phyloP scores from a whole-genome alignment of 345 rosid genomes.

The Populus alba region DNA sequence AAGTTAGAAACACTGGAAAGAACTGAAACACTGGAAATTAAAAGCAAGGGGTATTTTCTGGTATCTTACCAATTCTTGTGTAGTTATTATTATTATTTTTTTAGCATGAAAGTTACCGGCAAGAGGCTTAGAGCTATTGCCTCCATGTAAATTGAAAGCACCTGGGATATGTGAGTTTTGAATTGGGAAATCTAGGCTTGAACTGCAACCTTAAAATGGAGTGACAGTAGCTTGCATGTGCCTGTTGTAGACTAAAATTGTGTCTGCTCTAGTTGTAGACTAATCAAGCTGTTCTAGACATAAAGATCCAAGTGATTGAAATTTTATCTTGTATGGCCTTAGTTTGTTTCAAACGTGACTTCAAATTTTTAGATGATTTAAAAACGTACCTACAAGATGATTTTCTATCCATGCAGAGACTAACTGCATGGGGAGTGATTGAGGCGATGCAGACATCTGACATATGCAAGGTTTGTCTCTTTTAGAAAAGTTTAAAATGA shows the following conservation, averaged over 20 bases:
- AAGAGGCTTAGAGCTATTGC: neutral
- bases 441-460: slow-evolving; percentile 27
- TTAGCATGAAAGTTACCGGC: neutral
- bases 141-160: neutral
- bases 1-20: neutral
- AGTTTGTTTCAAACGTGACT: neutral
- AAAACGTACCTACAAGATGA: neutral
- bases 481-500: neutral
- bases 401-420: slow-evolving; percentile 42
- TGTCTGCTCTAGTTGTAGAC: neutral
- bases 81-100: neutral
- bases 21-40: neutral
- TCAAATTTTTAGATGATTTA: neutral
- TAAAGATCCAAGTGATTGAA: neutral
- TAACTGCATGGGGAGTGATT: slow-evolving; percentile 46
- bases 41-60: neutral
- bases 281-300: neutral
- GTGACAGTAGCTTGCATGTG: neutral
- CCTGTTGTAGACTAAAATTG: neutral
- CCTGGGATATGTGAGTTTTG: neutral
- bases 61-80: neutral
- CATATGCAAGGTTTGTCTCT: slow-evolving; percentile 63
- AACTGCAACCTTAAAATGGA: neutral
- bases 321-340: neutral
- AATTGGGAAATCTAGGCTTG: neutral